Evolutionary conservation across 345 rosid genomes (phyloP), one percentile per base, ranked within the genome.

Genomic region (Laguncularia racemosa): DNA sequence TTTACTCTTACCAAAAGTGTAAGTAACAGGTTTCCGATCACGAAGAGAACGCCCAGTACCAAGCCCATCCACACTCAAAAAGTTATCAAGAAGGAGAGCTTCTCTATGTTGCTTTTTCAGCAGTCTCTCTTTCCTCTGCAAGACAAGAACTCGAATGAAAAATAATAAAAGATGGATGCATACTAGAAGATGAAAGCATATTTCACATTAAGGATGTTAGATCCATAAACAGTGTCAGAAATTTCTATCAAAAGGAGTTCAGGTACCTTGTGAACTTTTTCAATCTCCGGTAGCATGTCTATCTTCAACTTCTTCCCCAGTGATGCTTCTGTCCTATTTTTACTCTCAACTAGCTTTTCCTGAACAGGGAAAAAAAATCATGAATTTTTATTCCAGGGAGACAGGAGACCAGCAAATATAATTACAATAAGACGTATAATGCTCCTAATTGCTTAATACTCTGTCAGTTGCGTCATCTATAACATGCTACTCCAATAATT

Each of bases 201-300:
- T 1, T 16, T 28, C 40, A 33, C 10, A 8, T 33, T 4, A 56
- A 18, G 47, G 18, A 44, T 16, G 20, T 20, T 38, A 19, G 26
- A 46, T 16, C 26, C 12, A 46, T 13, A 12, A 14, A n/a, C 23
- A 46, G 44, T 40, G 13, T 28, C n/a, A 58, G 28, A n/a, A 55
- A 17, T 44, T 55, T n/a, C 46, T 38, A 20, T 44, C 20, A 63
- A 64, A 61, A 46, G 48, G 19, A 50, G 38, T 57, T 57, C 8
- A 12, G 19, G 63, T 77, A 95, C 99, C 99, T 90, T 95, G 66
- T 95, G 91, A 75, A 84, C 95, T 75, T 76, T 93, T 71, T 85
- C 99, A 57, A 93, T 89, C 71, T 93, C 99, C 26, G 96, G 93
- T 72, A 95, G 97, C 96, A 85, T 82, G 71, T 88, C 92, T 68